Percentiles rank a stretch among this genome's conserved stretches.
These are phyloP conservation scores for Lignosus rhinocerotis DNA, from an alignment of 1,284 basidiomycete genomes.

Conservation along the genomic window DNA sequence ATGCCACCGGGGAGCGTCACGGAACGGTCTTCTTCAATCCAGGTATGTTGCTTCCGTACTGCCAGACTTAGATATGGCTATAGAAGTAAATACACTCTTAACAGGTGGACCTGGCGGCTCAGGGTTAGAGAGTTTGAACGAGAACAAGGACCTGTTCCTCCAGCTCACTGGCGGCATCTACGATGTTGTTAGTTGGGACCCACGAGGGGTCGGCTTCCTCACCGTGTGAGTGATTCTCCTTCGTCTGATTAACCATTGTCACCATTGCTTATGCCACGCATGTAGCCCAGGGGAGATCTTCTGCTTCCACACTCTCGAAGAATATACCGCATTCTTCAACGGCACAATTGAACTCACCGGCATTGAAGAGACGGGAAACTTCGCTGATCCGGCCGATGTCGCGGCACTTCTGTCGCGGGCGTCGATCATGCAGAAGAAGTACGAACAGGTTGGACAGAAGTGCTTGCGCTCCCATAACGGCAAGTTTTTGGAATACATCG, in stretches of 20 bases:
- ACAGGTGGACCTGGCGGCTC: background rate
- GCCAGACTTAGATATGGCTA: background rate
- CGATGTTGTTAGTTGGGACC: constrained; percentile 17
- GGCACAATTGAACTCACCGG: constrained; percentile 15
- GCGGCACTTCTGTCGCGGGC: constrained; percentile 6
- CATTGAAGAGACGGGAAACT: constrained; percentile 19
- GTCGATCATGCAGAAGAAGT: constrained; percentile 13
- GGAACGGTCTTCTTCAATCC: constrained; percentile 14
- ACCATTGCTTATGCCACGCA: background rate
- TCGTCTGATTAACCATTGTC: background rate
- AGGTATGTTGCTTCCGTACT: background rate
- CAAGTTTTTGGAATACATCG: constrained; percentile 16
- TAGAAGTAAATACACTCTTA: background rate
- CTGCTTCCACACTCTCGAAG: constrained; percentile 11
- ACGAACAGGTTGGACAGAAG: constrained; percentile 8
- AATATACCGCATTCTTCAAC: constrained; percentile 11
- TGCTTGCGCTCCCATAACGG: constrained; percentile 5
- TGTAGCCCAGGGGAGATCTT: constrained; percentile 10
- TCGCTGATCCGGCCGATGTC: constrained; percentile 11
- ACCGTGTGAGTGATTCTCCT: background rate
- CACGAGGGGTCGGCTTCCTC: constrained; percentile 11
- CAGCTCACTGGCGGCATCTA: constrained; percentile 6
- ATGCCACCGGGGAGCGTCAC: constrained; percentile 7
- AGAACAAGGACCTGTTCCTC: background rate
- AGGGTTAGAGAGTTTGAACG: background rate